These are phyloP conservation scores for Aureobasidium subglaciale DNA, from an alignment of 2,329 filamentous ascomycete species.

Conservation along the genomic window DNA sequence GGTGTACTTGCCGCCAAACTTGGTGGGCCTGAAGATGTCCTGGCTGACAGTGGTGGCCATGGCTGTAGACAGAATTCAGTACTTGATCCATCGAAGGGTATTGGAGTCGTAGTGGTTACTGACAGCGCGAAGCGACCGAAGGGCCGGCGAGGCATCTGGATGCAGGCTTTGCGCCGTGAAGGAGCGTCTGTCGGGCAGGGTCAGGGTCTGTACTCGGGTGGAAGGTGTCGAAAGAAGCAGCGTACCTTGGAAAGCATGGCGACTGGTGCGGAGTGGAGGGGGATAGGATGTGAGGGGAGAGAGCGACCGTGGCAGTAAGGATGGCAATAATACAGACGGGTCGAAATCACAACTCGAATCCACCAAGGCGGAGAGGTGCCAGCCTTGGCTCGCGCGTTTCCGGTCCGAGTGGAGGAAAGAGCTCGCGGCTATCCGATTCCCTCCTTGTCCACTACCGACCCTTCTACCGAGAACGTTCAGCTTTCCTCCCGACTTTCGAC, in stretches of 20 bases:
- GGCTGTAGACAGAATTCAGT: constrained; percentile 30
- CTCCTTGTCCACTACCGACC: background rate
- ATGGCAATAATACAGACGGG: constrained; percentile 18
- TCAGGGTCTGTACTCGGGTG: constrained; percentile 20
- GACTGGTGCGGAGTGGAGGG: constrained; percentile 16
- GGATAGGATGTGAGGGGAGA: constrained; percentile 10
- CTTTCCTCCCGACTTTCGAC: background rate
- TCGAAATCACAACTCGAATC: constrained; percentile 13
- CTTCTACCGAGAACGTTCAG: background rate
- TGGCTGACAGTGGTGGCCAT: constrained; percentile 67
- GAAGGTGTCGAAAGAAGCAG: constrained; percentile 21
- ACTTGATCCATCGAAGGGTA: constrained; percentile 15
- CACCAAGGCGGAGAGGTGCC: constrained; percentile 1
- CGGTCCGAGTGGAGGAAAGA: background rate
- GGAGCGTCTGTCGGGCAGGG: constrained; percentile 41
- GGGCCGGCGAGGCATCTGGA: constrained; percentile 42
- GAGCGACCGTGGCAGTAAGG: constrained; percentile 14
- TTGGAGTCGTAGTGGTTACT: constrained; percentile 23
- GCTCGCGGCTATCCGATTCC: background rate
- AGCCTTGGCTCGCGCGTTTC: background rate
- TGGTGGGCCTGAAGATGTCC: constrained; percentile 98
- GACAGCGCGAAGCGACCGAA: constrained; percentile 50
- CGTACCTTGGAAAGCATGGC: constrained; percentile 39
- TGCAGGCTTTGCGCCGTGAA: constrained; percentile 46
- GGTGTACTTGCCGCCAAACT: constrained; percentile 99